These are phyloP conservation scores for Tolypocladium guangdongense DNA, from an alignment of 2,329 filamentous ascomycete genomes.

Conservation along the genomic window DNA sequence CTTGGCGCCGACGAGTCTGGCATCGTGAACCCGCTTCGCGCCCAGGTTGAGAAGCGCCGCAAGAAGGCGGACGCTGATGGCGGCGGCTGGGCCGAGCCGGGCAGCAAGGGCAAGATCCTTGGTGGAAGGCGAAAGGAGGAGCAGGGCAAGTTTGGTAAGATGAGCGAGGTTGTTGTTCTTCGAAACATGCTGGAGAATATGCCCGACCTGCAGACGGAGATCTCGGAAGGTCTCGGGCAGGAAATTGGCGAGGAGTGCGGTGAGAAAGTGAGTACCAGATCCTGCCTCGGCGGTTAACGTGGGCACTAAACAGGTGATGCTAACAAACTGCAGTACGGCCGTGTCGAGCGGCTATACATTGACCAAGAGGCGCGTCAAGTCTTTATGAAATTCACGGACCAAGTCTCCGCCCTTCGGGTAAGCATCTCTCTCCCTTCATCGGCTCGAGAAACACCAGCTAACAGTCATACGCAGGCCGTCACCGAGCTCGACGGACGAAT, in stretches of 20 bases:
- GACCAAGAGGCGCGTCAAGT: conserved; percentile 56
- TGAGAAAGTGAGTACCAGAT: conserved; percentile 45
- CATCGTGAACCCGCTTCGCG: conserved; percentile 73
- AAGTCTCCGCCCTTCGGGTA: conserved; percentile 74
- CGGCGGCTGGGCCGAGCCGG: conserved; percentile 62
- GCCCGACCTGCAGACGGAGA: conserved; percentile 63
- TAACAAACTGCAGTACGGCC: conserved; percentile 52
- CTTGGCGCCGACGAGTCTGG: conserved; percentile 74
- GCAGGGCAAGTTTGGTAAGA: conserved; percentile 50
- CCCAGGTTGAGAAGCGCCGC: conserved; percentile 77
- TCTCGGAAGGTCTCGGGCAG: conserved; percentile 67
- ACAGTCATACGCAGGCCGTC: conserved; percentile 52
- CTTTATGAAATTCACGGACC: conserved; percentile 87
- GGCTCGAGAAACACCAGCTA: neutral
- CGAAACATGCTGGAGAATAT: conserved; percentile 80
- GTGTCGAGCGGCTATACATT: conserved; percentile 70
- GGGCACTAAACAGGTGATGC: neutral
- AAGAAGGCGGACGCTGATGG: conserved; percentile 70
- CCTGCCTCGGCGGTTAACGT: too few relatives aligned
- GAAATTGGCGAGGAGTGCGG: conserved; percentile 93
- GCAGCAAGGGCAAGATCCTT: conserved; percentile 66
- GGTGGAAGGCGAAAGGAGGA: conserved; percentile 53
- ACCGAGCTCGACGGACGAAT: conserved; percentile 79
- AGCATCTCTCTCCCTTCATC: conserved; percentile 21
- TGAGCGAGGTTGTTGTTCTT: conserved; percentile 75